Evolutionary conservation across 805 yeast species (phyloP), one percentile per base, ranked within the genome.

Genomic region (Hanseniaspora occidentalis): DNA sequence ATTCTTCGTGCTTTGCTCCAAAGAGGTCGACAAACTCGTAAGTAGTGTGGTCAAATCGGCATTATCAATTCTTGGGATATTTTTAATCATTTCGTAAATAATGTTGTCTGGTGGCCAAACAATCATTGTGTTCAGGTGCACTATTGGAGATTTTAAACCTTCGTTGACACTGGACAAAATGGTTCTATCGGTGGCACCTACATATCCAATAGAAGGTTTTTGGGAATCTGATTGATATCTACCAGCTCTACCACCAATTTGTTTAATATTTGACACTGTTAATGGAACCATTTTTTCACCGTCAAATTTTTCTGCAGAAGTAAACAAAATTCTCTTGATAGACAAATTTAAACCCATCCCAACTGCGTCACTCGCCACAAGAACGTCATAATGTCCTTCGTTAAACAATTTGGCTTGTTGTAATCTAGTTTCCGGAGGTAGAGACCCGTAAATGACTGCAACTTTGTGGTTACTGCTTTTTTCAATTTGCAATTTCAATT

Each of bases 221-320:
- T 40, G 55, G 41, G 46, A 40, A 3, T 42, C 45, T 14, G 43
- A 46, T 43, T 66, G 71, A 50, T 64, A 92, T 45, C 98, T 63
- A 1, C 98, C 98, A 0, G 98, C 98, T 46, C 98, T 68, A 1
- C 98, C 98, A 3, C 92, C 96, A 45, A 92, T 89, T 57, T 92
- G 98, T 56, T 86, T 88, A 22, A 80, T 70, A 42, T 78, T 77
- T 0, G 95, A 80, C 3, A 70, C 60, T 0, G 81, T 65, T 23
- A 92, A 57, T 1, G 55, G 55, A 7, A 58, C 59, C 44, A 66
- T 60, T 13, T 57, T 60, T 11, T 51, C 54, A 5, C 96, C 96
- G 53, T 85, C 74, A 50, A 71, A 88, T 58, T 92, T 92, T 37
- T 56, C 56, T 21, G 72, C 63, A 1, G 79, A 69, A 14, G 81